Conservation (phyloP, 2,329 filamentous ascomycete species). For the Ceratocystis lukuohia region DNA sequence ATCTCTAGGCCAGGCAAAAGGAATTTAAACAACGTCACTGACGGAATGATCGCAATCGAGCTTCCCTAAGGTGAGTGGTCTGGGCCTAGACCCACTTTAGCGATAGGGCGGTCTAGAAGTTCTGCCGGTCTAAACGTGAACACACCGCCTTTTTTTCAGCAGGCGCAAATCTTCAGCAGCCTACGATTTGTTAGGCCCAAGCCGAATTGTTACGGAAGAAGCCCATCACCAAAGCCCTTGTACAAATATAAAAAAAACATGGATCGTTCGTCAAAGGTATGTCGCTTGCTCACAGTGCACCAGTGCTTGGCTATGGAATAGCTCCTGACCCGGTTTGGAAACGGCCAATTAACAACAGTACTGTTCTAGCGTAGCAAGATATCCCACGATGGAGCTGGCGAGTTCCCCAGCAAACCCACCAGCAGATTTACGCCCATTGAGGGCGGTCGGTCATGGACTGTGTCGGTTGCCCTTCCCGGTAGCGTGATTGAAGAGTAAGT, state of each 20-base stretch:
- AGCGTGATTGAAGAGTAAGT: slow-evolving; percentile 62
- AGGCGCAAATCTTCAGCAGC: slow-evolving; percentile 15
- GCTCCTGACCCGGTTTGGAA: background rate
- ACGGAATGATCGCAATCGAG: background rate
- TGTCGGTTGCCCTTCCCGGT: slow-evolving; percentile 65
- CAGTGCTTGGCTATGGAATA: background rate
- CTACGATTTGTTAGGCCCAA: background rate
- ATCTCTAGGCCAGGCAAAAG: background rate
- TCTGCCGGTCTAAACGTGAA: slow-evolving; percentile 22
- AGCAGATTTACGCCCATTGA: slow-evolving; percentile 51
- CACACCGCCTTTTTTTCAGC: slow-evolving; percentile 19
- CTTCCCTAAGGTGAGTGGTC: background rate
- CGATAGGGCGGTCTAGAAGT: slow-evolving; percentile 23
- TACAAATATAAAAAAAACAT: background rate
- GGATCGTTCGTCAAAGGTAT: slow-evolving; percentile 17
- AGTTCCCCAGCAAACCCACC: slow-evolving; percentile 42
- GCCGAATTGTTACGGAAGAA: background rate
- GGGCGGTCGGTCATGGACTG: slow-evolving; percentile 54
- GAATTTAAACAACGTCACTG: slow-evolving; percentile 13
- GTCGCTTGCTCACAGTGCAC: background rate
- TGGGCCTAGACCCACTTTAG: slow-evolving; percentile 13
- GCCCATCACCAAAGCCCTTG: background rate
- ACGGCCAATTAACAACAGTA: background rate
- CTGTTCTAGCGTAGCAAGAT: slow-evolving; percentile 38
- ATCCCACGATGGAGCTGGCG: slow-evolving; percentile 31